A percentile compares a stretch with the other conserved stretches of the same genome.
These are phyloP conservation scores for Podospora bellae-mahoneyi DNA, from an alignment of 495 filamentous ascomycete species.

Conservation along the genomic window DNA sequence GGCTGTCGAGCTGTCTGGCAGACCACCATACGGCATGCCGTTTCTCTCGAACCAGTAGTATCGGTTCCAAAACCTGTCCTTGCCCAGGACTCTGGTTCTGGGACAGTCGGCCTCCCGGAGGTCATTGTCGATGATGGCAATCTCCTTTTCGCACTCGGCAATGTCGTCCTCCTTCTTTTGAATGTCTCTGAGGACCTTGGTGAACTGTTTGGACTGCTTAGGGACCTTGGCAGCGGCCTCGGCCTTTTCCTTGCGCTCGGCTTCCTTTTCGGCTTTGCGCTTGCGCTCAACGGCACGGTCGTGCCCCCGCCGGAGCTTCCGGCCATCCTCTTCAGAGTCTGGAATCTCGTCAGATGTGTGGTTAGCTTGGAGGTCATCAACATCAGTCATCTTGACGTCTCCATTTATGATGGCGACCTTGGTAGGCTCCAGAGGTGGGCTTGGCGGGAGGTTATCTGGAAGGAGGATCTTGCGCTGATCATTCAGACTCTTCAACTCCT, in stretches of 20 bases:
- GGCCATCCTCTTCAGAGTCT: conserved; percentile 56
- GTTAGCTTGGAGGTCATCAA: conserved; percentile 50
- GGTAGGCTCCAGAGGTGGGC: conserved; percentile 51
- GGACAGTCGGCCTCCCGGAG: conserved; percentile 90
- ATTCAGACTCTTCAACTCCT: conserved; percentile 76
- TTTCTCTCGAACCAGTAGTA: conserved; percentile 99
- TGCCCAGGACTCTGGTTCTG: conserved; percentile 81
- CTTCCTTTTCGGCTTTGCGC: conserved; percentile 78
- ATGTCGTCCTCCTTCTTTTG: conserved; percentile 78
- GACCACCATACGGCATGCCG: conserved; percentile 90
- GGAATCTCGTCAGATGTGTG: conserved; percentile 49
- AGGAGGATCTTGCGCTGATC: conserved; percentile 84
- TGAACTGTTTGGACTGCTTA: conserved; percentile 80
- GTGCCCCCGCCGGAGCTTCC: conserved; percentile 71
- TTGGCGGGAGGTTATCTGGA: conserved; percentile 70
- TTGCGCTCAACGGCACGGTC: conserved; percentile 76
- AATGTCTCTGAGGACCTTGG: conserved; percentile 82
- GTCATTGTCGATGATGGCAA: conserved; percentile 81
- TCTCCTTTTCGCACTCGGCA: conserved; percentile 75
- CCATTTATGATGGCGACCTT: conserved; percentile 46
- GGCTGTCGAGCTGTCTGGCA: conserved; percentile 84
- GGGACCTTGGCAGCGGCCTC: conserved; percentile 79
- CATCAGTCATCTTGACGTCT: conserved; percentile 62
- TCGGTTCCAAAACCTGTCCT: conserved; percentile 94
- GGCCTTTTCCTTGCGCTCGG: conserved; percentile 71